Percentiles rank a stretch among this genome's conserved stretches.
Conservation (phyloP, 441 rosid species). For the Pelargonium citronellum region DNA sequence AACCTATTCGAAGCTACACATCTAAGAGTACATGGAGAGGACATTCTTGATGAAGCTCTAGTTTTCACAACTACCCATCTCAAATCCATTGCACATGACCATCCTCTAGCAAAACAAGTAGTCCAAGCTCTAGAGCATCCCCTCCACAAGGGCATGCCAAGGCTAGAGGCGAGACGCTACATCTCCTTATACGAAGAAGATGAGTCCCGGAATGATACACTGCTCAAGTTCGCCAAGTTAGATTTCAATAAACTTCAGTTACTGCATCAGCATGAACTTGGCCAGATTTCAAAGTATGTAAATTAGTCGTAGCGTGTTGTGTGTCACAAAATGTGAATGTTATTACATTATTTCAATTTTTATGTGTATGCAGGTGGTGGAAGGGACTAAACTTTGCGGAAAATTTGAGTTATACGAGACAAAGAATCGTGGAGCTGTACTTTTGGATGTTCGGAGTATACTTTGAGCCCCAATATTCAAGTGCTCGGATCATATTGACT, state of each 20-base stretch:
- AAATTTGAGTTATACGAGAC: conserved; percentile 22
- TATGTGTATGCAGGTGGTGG: conserved; percentile 22
- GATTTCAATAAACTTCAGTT: conserved; percentile 20
- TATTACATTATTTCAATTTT: no score
- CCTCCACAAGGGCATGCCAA: conserved; percentile 16
- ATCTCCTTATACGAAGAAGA: conserved; percentile 18
- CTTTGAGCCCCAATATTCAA: conserved; percentile 22
- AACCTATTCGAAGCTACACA: conserved; percentile 22
- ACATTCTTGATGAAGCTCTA: conserved; percentile 18
- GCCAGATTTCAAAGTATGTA: conserved; percentile 8
- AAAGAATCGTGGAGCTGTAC: conserved; percentile 24
- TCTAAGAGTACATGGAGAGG: conserved; percentile 20
- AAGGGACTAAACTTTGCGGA: conserved; percentile 14
- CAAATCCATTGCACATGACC: not conserved
- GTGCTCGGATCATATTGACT: conserved; percentile 17
- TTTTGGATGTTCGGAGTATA: conserved; percentile 27
- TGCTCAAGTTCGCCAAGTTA: conserved; percentile 18
- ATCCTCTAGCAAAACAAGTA: conserved; percentile 2
- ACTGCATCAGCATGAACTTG: conserved; percentile 17
- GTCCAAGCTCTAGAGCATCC: conserved; percentile 6
- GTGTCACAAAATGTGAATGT: no score
- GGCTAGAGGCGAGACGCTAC: conserved; percentile 13
- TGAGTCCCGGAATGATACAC: conserved; percentile 9
- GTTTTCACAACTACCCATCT: conserved; percentile 10
- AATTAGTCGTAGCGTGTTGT: no score